Evolutionary conservation across 78 protist genomes (phyloP), one percentile per base, ranked within the genome.

Genomic region (Monosiga brevicollis): DNA sequence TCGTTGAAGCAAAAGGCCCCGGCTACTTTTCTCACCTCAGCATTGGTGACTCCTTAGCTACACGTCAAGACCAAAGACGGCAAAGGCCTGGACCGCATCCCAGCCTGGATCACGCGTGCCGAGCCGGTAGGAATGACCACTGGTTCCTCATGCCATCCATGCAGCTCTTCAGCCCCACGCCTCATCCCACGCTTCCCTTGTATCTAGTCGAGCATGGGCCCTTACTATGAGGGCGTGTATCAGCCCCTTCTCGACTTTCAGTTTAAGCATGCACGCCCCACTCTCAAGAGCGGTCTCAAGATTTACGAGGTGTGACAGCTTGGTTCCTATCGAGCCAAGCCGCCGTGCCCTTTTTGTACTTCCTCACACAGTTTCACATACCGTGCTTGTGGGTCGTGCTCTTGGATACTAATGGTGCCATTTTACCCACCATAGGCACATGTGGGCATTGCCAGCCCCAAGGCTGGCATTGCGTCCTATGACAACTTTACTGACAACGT

Each of bases 371-470:
- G 6, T 2, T 37, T 34, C 40, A 40, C 3, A 76, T 41, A 3
- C 79, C 40, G 6, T 76, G 24, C 43, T 35, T 10, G 78, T 26
- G 15, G 36, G n/a, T 11, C 24, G 23, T 20, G 36, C 15, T 35
- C 10, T 23, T 29, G 42, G 25, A 74, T 74, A 74, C 42, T 23
- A 29, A 11, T 74, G 78, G 36, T 38, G 1, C 15, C 78, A 1
- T 1, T 74, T 15, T 1, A 2, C 6, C 2, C 55, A 9, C 15
- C 2, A 36, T 35, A 29, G 38, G 71, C 71, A 23, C 49, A 40
- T 0, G 96, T 94, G 26, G 99, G 98, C 34, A 97, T 97, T 89
- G 42, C 95, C 38, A 83, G 95, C 22, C 84, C 73, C 70, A 90
- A 83, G 85, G 86, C 84, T 34, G 83, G 72, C 55, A 55, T 94